These are phyloP conservation scores for Neopestalotiopsis rosae DNA, from an alignment of 2,329 filamentous ascomycete species.

Conservation along the genomic window DNA sequence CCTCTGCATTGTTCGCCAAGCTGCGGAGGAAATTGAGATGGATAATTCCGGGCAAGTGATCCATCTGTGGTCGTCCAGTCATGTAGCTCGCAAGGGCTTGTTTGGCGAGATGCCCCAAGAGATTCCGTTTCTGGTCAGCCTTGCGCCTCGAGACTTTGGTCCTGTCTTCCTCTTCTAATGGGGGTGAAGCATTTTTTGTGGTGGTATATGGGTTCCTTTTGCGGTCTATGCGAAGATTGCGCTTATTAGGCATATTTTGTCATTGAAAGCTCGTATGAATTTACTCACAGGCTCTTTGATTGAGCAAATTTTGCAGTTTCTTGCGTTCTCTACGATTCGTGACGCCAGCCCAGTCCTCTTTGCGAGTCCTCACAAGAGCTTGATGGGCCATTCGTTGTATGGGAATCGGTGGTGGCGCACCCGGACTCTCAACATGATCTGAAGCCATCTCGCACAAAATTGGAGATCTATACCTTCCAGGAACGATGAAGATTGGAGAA, in stretches of 20 bases:
- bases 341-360: constrained; percentile 20
- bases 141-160: neutral
- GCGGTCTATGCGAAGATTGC: neutral
- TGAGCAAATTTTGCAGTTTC: constrained; percentile 21
- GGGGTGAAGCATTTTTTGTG: neutral
- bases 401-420: neutral
- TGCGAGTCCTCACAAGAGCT: constrained; percentile 5
- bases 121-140: constrained; percentile 3
- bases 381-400: constrained; percentile 18
- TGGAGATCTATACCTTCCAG: neutral
- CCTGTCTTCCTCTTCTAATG: neutral
- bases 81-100: constrained; percentile 18
- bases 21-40: constrained; percentile 20
- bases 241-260: neutral
- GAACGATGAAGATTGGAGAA: neutral
- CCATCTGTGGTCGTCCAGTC: constrained; percentile 5
- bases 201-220: neutral
- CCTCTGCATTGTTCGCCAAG: constrained; percentile 16
- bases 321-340: constrained; percentile 16
- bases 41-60: constrained; percentile 17
- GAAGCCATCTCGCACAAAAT: neutral
- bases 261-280: neutral
- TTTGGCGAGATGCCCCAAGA: constrained; percentile 10
- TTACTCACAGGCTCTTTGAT: constrained; percentile 18
- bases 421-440: neutral